Evolutionary conservation across 2,329 filamentous ascomycete genomes (phyloP), one percentile per base, ranked within the genome.

Genomic region (Amylocarpus encephaloides): DNA sequence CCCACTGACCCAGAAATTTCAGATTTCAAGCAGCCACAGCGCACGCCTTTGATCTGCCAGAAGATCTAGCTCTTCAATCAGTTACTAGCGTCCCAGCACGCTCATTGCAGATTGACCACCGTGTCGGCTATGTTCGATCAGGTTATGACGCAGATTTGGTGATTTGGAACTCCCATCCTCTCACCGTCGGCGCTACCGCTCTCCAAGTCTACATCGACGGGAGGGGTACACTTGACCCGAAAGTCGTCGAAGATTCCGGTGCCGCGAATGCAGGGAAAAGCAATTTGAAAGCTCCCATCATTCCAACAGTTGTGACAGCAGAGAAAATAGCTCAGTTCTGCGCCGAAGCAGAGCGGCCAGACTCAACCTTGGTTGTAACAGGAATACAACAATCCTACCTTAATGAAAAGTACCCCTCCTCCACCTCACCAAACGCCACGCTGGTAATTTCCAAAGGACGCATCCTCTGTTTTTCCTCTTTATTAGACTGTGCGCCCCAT

Each of bases 61-160:
- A 65, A 36, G 63, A 69, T 18, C 66, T 69, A 35, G 70, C 72
- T 15, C 52, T 75, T 12, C 67, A 70, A 46, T 66, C 71, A 3
- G 68, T 76, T 5, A 75, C 72, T 0, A 73, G 71, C 3, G 64
- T 73, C 1, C 73, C 73, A 3, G 73, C 73, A 4, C 66, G 64
- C 10, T 69, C 71, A 2, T 59, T 75, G 1, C 68, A 71, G 32
- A 63, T 73, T 22, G 67, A 68, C 40, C 63, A 72, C 50, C 68
- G 73, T 1, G 66, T 76, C 2, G 74, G 74, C 2, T 74, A 70
- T 50, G 64, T 64, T 7, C 66, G 67, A 12, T 58, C 68, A 3
- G 72, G 73, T 3, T 76, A 73, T 50, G 74, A 77, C 57, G 74
- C 73, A 12, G 74, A 77, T 50, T 56, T 77, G 29, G 74, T 74